Evolutionary conservation across 371 early-diverging fungal genomes (phyloP), one percentile per base, ranked within the genome.

Genomic region (Haplosporangium sp.): DNA sequence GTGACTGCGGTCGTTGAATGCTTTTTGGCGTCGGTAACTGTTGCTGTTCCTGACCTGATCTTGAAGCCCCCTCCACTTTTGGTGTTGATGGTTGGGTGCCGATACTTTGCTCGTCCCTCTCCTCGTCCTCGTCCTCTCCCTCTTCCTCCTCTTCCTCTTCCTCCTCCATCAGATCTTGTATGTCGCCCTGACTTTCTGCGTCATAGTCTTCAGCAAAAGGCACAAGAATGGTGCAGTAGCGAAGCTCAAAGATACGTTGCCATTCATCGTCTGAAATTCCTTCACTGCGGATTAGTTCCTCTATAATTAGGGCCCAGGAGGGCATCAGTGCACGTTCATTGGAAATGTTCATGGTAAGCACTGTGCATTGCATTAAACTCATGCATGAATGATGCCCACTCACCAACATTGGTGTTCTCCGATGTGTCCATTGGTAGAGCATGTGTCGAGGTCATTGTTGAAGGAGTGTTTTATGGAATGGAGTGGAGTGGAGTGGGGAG

Each of bases 191-290:
- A 29, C 29, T 40, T 42, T 53, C 54, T 18, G 10, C 48, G 48
- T 37, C 60, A 4, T 48, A 7, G 52, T 60, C 42, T 14, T 62
- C 58, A 6, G 45, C 64, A 29, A 67, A 67, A 1, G 79, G 79
- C 23, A 77, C 79, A 3, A 72, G 68, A 46, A 77, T 71, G 20
- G 72, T 71, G 56, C 79, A 72, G 51, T 72, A 77, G 9, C 79
- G 60, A 46, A 77, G 62, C 43, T 77, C 72, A 37, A 64, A 77
- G 12, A 77, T 57, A 6, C 79, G 63, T 56, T 77, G 50, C 60
- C 63, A 72, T 14, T 72, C 68, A 5, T 77, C 79, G 6, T 77
- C 68, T 13, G 72, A 40, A 23, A 67, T 41, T 9, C 72, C 79
- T 56, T 77, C 77, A 29, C 29, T 29, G 1, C 29, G 29, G 29